Evolutionary conservation across 2,329 filamentous ascomycete genomes (phyloP), one percentile per base, ranked within the genome.

Genomic region (Polytolypa hystricis): DNA sequence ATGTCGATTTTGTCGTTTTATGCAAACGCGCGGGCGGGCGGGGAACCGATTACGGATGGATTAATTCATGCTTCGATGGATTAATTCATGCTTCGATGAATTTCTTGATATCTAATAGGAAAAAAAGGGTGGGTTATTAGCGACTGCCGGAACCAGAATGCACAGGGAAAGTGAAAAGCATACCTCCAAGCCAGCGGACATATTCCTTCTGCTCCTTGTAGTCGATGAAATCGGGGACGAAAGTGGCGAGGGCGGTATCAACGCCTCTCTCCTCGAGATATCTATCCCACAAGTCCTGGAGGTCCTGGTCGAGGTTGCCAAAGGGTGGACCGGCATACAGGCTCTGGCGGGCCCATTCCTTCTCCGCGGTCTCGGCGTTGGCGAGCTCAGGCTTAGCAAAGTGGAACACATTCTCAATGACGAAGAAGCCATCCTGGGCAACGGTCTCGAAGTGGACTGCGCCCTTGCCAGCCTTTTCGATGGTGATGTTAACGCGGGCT

Each of bases 171-270:
- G 17, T 16, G 14, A 19, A 28, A 38, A 37, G 53, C 70, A 61
- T 61, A 73, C 73, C 77, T 61, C 78, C 74, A 61, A 98, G 69
- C 91, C 93, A 98, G 47, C 73, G 68, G 43, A 93, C 68, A 64
- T 98, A 98, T 73, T 98, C 91, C 66, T 79, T 82, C 76, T 96
- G 89, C 76, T 98, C 91, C 79, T 98, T 98, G 65, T 83, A 77
- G 58, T 96, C 86, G 55, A 96, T 87, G 67, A 94, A 98, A 61
- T 96, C 87, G 25, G 87, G 85, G 30, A 93, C 80, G 62, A 96
- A 95, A 48, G 87, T 67, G 37, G 87, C 89, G 51, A 98, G 74
- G 41, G 80, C 75, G 51, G 81, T 79, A 54, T 89, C 85, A 64
- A 98, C 77, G 46, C 89, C 91, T 51, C 91, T 77, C 73, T 95